Evolutionary conservation across 805 yeast genomes (phyloP).

Genomic region (Starmerella geochares): DNA sequence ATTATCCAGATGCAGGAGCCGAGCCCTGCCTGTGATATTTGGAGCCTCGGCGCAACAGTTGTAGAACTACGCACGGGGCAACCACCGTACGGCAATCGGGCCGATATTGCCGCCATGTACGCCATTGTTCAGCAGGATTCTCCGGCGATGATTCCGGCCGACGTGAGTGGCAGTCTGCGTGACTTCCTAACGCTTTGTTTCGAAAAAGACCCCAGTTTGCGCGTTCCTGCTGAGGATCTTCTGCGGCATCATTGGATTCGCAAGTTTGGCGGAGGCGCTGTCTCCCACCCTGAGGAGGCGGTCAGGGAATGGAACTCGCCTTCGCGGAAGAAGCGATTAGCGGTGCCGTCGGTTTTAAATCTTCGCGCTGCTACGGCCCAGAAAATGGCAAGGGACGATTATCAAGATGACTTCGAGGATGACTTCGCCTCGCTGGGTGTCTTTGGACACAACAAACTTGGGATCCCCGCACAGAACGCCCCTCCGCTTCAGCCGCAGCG

Average conservation of each 20-base stretch:
- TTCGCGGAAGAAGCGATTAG: conserved; percentile 16
- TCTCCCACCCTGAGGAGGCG: conserved; percentile 27
- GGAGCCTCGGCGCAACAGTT: conserved; percentile 91
- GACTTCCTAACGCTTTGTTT: conserved; percentile 62
- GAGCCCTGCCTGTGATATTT: conserved; percentile 69
- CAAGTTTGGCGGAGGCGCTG: conserved; percentile 18
- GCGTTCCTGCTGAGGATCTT: conserved; percentile 48
- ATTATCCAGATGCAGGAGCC: conserved; percentile 65
- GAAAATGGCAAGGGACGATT: neutral
- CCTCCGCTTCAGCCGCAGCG: conserved; percentile 27
- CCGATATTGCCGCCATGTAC: conserved; percentile 70
- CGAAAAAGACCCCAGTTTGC: conserved; percentile 52
- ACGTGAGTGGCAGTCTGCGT: conserved; percentile 34
- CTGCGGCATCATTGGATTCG: conserved; percentile 54
- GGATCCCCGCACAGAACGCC: neutral
- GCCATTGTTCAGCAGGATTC: conserved; percentile 68
- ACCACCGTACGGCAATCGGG: conserved; percentile 75
- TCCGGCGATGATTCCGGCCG: conserved; percentile 47
- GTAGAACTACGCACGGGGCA: conserved; percentile 74
- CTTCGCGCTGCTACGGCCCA: conserved; percentile 9
- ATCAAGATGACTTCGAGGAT: conserved; percentile 16
- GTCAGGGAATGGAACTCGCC: conserved; percentile 29
- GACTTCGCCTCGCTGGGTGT: conserved; percentile 22
- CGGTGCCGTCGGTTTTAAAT: conserved; percentile 23
- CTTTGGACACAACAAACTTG: conserved; percentile 1